Evolutionary conservation across 805 yeast species (phyloP).

Genomic region (Pichia sporocuriosa): DNA sequence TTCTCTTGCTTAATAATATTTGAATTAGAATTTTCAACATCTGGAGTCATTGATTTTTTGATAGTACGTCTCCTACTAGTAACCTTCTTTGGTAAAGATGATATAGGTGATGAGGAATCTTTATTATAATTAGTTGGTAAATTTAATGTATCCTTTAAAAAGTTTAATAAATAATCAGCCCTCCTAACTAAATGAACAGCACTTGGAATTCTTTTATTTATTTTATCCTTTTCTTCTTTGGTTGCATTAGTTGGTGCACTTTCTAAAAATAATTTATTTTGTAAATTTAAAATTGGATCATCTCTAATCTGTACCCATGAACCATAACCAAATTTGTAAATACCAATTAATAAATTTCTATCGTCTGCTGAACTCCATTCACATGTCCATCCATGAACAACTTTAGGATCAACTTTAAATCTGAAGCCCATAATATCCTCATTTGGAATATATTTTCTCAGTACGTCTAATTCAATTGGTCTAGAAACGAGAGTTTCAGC

Average conservation of each 20-base stretch:
- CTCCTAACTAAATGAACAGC: constrained; percentile 90
- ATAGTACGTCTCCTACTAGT: constrained; percentile 15
- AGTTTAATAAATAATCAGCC: constrained; percentile 74
- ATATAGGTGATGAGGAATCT: constrained; percentile 1
- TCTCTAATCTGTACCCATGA: constrained; percentile 93
- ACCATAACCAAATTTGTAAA: constrained; percentile 90
- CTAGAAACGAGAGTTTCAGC: constrained; percentile 82
- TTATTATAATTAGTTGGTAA: constrained; percentile 2
- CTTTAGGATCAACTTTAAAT: constrained; percentile 59
- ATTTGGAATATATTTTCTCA: constrained; percentile 46
- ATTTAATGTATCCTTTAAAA: constrained; percentile 44
- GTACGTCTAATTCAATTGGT: constrained; percentile 72
- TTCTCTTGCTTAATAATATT: not conserved
- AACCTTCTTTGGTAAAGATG: constrained; percentile 16
- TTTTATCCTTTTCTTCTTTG: constrained; percentile 32
- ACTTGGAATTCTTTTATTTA: constrained; percentile 71
- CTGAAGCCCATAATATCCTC: constrained; percentile 56
- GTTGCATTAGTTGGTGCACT: constrained; percentile 29
- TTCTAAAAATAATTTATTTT: constrained; percentile 74
- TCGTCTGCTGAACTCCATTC: constrained; percentile 82
- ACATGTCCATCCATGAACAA: constrained; percentile 87
- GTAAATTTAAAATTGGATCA: constrained; percentile 84
- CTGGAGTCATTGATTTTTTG: constrained; percentile 23
- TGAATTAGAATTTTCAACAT: too few relatives aligned
- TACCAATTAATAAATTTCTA: constrained; percentile 79